Conservation (phyloP, 177 flowering plant species). For the Vitis hybrid region DNA sequence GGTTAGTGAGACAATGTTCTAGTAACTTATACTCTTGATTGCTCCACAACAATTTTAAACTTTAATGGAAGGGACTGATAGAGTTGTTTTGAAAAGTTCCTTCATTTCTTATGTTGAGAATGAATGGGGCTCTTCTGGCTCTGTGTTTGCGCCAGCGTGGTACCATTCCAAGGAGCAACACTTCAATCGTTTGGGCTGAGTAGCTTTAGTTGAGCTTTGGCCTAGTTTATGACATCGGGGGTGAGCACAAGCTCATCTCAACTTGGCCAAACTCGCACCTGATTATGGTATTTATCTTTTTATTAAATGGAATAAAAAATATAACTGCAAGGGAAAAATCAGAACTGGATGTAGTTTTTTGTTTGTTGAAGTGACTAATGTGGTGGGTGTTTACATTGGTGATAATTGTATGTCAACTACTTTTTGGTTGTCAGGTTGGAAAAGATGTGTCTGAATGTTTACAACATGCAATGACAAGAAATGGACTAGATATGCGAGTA, state of each 20-base stretch:
- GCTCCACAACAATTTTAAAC: not conserved
- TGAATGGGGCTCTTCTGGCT: not conserved
- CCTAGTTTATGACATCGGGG: not conserved
- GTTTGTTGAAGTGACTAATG: not conserved
- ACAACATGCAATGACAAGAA: constrained; percentile 54
- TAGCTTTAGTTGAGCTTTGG: not conserved
- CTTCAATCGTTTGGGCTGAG: too few relatives aligned
- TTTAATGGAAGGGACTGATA: not conserved
- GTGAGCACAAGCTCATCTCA: not conserved
- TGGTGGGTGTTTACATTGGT: not conserved
- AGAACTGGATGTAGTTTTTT: not conserved
- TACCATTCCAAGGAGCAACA: too few relatives aligned
- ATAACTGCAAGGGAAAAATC: not conserved
- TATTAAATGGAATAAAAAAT: not conserved
- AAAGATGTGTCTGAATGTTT: constrained; percentile 63
- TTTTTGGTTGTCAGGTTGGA: constrained; percentile 47
- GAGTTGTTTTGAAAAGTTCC: not conserved
- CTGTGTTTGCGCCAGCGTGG: too few relatives aligned
- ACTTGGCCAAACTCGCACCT: not conserved
- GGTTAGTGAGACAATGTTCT: constrained; percentile 45
- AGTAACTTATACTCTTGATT: not conserved
- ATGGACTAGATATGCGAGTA: constrained; percentile 68
- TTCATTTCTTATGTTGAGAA: not conserved
- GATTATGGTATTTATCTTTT: not conserved
- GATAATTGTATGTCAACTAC: not conserved